A percentile compares a stretch with the other conserved stretches of the same genome.
Conservation (phyloP, 73 alveolate species). For the Paramecium biaurelia region DNA sequence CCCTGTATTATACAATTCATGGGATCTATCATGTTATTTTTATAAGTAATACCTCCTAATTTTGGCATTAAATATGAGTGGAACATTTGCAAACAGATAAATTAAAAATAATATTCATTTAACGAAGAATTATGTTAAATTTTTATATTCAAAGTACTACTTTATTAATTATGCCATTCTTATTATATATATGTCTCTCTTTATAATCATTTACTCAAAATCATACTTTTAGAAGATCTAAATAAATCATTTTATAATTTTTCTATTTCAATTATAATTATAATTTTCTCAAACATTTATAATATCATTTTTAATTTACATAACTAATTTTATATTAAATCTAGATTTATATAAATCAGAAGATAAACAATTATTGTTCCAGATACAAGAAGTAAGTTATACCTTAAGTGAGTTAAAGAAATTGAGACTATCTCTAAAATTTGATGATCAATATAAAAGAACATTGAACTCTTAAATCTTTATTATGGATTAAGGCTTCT, state of each 20-base stretch:
- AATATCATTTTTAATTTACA: background rate
- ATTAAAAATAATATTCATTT: slow-evolving; percentile 3
- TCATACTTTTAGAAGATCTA: background rate
- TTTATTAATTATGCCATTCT: background rate
- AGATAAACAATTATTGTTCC: background rate
- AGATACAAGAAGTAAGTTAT: background rate
- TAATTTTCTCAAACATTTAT: background rate
- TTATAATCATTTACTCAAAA: background rate
- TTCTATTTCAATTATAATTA: background rate
- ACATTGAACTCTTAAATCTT: too few species aligned
- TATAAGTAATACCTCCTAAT: background rate
- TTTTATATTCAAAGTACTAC: background rate
- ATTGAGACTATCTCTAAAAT: too few species aligned
- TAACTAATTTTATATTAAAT: background rate
- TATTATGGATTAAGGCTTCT: too few species aligned
- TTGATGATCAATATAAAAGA: background rate
- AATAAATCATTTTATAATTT: background rate
- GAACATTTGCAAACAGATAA: slow-evolving; percentile 43
- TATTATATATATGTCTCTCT: background rate
- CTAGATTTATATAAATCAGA: slow-evolving; percentile 12
- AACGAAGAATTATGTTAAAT: slow-evolving; percentile 7
- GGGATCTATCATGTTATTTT: slow-evolving; percentile 38
- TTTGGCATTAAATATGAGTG: slow-evolving; percentile 17
- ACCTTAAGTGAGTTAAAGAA: too few species aligned
- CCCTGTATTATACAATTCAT: slow-evolving; percentile 61